phyloP scores from a whole-genome alignment of 208 protist species.

The Leishmania aethiopica region DNA sequence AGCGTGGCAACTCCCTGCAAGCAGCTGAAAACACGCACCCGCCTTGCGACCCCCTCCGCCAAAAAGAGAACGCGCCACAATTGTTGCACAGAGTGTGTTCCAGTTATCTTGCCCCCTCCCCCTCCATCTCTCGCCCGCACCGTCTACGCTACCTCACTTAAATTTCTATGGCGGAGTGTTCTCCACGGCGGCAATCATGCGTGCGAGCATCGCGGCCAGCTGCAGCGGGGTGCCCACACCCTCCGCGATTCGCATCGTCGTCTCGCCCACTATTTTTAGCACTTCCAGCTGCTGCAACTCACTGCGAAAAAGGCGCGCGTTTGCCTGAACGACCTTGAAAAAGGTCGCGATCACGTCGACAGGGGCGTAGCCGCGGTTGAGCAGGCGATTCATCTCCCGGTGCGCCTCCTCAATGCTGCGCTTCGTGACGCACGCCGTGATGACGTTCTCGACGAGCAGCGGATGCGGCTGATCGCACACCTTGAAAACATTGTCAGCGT shows the following conservation, averaged over 20 bases:
- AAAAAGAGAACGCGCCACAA: neutral
- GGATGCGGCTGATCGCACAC: constrained; percentile 99
- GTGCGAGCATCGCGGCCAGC: constrained; percentile 82
- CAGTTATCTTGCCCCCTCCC: neutral
- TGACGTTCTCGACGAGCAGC: constrained; percentile 91
- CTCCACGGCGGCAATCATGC: constrained; percentile 55
- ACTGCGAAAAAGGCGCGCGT: constrained; percentile 52
- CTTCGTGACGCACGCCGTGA: constrained; percentile 82
- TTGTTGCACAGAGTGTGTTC: neutral
- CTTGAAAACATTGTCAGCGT: constrained; percentile 98
- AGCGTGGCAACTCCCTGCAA: neutral
- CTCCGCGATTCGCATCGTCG: constrained; percentile 88
- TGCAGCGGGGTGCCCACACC: constrained; percentile 85
- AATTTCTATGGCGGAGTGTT: constrained; percentile 25
- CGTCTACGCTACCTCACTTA: neutral
- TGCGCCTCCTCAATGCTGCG: constrained; percentile 78
- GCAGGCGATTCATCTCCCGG: constrained; percentile 78
- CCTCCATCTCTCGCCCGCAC: neutral
- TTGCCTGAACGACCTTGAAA: constrained; percentile 89
- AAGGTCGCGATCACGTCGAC: constrained; percentile 97
- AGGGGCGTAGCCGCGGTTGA: constrained; percentile 94
- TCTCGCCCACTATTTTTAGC: constrained; percentile 80
- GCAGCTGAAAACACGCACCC: neutral
- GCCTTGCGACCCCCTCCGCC: neutral
- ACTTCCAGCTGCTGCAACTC: constrained; percentile 84